Evolutionary conservation across 208 protist species (phyloP), one percentile per base, ranked within the genome.

Genomic region (Trypanosoma lewisi): DNA sequence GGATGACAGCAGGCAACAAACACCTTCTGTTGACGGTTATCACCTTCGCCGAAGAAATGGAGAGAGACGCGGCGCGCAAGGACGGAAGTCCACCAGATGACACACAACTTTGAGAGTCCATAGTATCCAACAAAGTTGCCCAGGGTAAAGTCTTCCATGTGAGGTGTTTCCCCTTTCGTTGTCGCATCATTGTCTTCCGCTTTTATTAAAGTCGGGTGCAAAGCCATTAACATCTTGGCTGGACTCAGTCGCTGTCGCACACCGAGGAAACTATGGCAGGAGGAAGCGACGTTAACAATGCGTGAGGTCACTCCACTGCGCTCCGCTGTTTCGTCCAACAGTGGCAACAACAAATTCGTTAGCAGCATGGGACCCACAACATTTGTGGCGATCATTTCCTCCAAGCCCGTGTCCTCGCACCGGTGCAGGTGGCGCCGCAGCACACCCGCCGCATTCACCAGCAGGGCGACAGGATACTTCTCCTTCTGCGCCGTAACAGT

Each of bases 261-360:
- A n/a, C 83, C 83, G 5, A 95, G 77, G 71, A 89, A 95, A 0
- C 80, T 82, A 70, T 95, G 89, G 68, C 86, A 91, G 52, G 80
- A 85, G 16, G 89, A 95, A n/a, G 76, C 81, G 8, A 95, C 84
- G 49, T 93, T 91, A 2, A 95, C 78, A 59, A 95, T 77, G 45
- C 89, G 85, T 41, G 89, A 93, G 28, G 80, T 66, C 42, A 87
- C 78, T 6, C 78, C 79, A 8, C 63, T 74, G 30, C 47, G 63
- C 25, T 83, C 71, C 25, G 83, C 84, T 8, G 81, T 89, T 34
- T 78, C 67, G 11, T 80, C 69, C 21, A 95, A 68, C 53, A 87
- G 41, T 4, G 89, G 86, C 23, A 95, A 63, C 51, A 95, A 62
- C 50, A 91, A 73, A 56, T 84, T 54, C 9, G 84, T 90, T 36